Conservation (phyloP, 1,284 basidiomycete species). For the Ganoderma sinense region DNA sequence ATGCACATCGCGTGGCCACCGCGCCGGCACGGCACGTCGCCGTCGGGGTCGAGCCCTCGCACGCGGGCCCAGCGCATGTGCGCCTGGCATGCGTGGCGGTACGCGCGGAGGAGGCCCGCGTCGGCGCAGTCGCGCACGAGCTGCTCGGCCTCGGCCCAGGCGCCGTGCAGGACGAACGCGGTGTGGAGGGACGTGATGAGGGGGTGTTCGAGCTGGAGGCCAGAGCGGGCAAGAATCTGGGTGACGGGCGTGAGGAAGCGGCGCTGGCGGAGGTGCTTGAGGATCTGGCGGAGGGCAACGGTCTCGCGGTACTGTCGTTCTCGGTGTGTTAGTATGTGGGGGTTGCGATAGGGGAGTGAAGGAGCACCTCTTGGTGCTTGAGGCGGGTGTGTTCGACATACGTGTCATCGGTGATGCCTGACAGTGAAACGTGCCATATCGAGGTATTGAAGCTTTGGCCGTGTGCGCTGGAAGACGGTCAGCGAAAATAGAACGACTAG, state of each 20-base stretch:
- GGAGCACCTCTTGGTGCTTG: conserved; percentile 66
- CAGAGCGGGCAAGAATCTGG: conserved; percentile 63
- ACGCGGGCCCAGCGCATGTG: conserved; percentile 66
- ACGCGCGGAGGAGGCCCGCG: conserved; percentile 64
- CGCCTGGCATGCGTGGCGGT: conserved; percentile 63
- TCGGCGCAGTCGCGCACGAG: conserved; percentile 58
- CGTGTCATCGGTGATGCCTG: conserved; percentile 60
- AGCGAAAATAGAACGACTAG: background rate
- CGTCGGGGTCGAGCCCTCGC: conserved; percentile 63
- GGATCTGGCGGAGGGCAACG: conserved; percentile 68
- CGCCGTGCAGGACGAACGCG: conserved; percentile 69
- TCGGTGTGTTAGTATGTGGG: conserved; percentile 2
- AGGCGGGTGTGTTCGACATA: conserved; percentile 61
- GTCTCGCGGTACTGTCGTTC: conserved; percentile 72
- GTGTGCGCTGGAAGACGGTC: conserved; percentile 54
- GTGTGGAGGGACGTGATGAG: conserved; percentile 73
- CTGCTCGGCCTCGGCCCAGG: conserved; percentile 68
- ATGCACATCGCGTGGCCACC: conserved; percentile 88
- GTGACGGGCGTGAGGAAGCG: conserved; percentile 75
- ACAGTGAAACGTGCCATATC: conserved; percentile 75
- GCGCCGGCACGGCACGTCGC: conserved; percentile 67
- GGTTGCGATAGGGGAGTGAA: background rate
- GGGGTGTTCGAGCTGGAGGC: conserved; percentile 74
- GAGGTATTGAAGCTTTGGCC: conserved; percentile 77
- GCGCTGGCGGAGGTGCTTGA: conserved; percentile 83